Percentiles rank a stretch among this genome's conserved stretches.
Evolutionary conservation across 257 asterid genomes (phyloP).

Genomic region (Solanum clarkiae): DNA sequence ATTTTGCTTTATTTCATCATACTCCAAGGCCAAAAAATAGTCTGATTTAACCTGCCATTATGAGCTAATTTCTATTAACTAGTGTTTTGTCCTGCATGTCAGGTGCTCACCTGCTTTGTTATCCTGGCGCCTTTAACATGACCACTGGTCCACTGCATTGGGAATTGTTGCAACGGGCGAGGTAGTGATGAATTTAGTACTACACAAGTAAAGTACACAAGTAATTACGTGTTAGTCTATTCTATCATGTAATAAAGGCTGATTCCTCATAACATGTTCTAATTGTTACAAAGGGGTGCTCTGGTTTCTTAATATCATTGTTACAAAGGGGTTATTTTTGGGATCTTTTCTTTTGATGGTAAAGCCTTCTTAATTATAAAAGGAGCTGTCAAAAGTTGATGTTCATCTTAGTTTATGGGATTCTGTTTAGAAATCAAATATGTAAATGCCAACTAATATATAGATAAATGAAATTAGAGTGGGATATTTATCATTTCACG

Average conservation of each 20-base stretch:
- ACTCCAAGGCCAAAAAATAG: no score
- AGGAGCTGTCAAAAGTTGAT: neutral
- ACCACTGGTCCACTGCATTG: slow-evolving; percentile 91
- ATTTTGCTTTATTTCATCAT: no score
- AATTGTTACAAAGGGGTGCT: neutral
- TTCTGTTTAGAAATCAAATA: neutral
- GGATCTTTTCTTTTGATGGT: neutral
- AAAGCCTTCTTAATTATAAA: neutral
- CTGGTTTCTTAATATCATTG: neutral
- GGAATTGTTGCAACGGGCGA: slow-evolving; percentile 83
- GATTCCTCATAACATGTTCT: neutral
- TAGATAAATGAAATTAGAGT: neutral
- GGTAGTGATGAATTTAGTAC: slow-evolving; percentile 26
- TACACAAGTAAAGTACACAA: neutral
- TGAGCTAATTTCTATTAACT: neutral
- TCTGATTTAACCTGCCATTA: neutral
- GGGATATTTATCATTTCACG: neutral
- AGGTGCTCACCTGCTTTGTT: slow-evolving; percentile 90
- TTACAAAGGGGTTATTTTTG: neutral
- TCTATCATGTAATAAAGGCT: neutral
- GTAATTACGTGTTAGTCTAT: neutral
- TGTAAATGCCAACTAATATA: neutral
- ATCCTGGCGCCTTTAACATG: slow-evolving; percentile 96
- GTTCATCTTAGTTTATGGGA: neutral
- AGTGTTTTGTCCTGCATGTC: slow-evolving; percentile 5